These are phyloP conservation scores for Curvularia hawaiiensis DNA, from an alignment of 2,329 filamentous ascomycete genomes.

Conservation along the genomic window DNA sequence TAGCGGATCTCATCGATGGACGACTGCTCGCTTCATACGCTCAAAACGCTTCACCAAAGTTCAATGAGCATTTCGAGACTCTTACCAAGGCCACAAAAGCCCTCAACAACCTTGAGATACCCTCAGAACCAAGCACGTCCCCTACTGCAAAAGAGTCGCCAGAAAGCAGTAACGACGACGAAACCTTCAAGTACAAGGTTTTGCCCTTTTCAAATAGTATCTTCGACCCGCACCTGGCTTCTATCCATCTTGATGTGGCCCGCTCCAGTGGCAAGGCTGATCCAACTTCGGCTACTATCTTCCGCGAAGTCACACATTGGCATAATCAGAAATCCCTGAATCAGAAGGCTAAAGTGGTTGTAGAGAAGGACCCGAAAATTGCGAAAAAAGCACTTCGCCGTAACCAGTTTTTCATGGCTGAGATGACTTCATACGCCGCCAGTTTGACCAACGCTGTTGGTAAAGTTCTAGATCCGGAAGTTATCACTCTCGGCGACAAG, in stretches of 20 bases:
- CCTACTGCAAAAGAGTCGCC: constrained; percentile 1
- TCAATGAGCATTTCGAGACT: constrained; percentile 25
- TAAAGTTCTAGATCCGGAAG: constrained; percentile 22
- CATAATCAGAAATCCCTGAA: constrained; percentile 63
- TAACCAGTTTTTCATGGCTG: constrained; percentile 25
- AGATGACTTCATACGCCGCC: constrained; percentile 23
- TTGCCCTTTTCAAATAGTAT: constrained; percentile 55
- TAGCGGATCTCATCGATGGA: constrained; percentile 63
- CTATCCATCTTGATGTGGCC: constrained; percentile 49
- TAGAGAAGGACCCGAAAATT: constrained; percentile 42
- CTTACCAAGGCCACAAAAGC: constrained; percentile 28
- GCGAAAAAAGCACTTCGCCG: constrained; percentile 29
- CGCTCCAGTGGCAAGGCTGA: constrained; percentile 30
- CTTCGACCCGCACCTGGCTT: constrained; percentile 55
- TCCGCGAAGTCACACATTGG: constrained; percentile 63
- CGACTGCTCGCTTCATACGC: constrained; percentile 46
- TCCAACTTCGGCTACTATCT: constrained; percentile 49
- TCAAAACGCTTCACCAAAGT: constrained; percentile 21
- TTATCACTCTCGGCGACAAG: constrained; percentile 38
- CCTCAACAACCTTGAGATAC: constrained; percentile 23
- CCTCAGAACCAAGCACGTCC: constrained; percentile 14
- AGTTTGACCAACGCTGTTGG: constrained; percentile 24
- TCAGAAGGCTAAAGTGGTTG: constrained; percentile 39
- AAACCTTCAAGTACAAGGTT: constrained; percentile 38
- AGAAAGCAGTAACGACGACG: constrained; percentile 13